A percentile compares a stretch with the other conserved stretches of the same genome.
Evolutionary conservation across 2,329 filamentous ascomycete genomes (phyloP).

Genomic region (Aschersonia sp.): DNA sequence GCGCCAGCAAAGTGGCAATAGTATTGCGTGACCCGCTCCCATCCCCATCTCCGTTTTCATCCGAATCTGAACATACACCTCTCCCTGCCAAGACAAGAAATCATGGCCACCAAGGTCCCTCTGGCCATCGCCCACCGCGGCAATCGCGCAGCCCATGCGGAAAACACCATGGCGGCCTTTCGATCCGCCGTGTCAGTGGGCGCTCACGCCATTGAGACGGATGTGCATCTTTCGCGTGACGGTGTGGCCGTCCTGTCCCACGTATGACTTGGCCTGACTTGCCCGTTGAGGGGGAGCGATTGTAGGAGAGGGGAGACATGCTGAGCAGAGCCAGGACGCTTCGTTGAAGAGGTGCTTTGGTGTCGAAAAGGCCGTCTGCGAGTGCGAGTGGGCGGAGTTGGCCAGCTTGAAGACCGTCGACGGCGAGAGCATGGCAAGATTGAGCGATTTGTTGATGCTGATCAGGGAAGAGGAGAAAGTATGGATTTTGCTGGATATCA

Average conservation of each 20-base stretch:
- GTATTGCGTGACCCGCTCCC: too few species aligned
- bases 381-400: slow-evolving; percentile 66
- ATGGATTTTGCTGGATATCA: slow-evolving; percentile 83
- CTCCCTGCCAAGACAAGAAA: too few species aligned
- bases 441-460: slow-evolving; percentile 62
- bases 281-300: too few species aligned
- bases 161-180: slow-evolving; percentile 79
- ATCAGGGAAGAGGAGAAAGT: slow-evolving; percentile 42
- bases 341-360: slow-evolving; percentile 74
- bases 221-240: slow-evolving; percentile 71
- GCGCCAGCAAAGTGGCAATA: too few species aligned
- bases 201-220: slow-evolving; percentile 74
- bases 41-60: too few species aligned
- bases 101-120: slow-evolving; percentile 13
- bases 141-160: slow-evolving; percentile 63
- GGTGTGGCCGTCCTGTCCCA: slow-evolving; percentile 76
- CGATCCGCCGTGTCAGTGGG: slow-evolving; percentile 57
- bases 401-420: slow-evolving; percentile 48
- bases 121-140: slow-evolving; percentile 70
- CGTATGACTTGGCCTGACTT: slow-evolving; percentile 26
- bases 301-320: not conserved
- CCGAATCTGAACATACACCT: too few species aligned
- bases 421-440: slow-evolving; percentile 40
- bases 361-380: slow-evolving; percentile 52
- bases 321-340: slow-evolving; percentile 39